Evolutionary conservation across 2,329 filamentous ascomycete species (phyloP), one percentile per base, ranked within the genome.

Genomic region (Pseudopithomyces chartarum): DNA sequence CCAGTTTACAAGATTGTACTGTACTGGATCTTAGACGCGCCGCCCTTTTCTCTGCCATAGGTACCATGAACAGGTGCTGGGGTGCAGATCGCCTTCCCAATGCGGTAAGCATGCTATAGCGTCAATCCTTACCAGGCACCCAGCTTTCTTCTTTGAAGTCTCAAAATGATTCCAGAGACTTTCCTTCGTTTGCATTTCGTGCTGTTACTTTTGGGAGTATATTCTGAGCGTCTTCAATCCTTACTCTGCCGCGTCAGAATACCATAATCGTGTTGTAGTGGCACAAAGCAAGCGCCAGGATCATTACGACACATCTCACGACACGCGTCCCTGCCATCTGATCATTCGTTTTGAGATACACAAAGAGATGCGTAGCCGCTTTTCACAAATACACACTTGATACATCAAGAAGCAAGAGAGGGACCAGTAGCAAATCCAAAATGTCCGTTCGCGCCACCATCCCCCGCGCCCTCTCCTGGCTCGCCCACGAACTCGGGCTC

Each of bases 401-500:
- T 29, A 4, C 26, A 29, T 8, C 5, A 29, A 29, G 8, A 29
- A 29, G 4, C 26, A 8, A 29, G 26, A 29, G 8, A 29, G 26
- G 8, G 26, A 29, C 8, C 26, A 5, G 5, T 5, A 20, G 17
- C n/a, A 23, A 6, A 10, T 23, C 11, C n/a, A 57, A 20, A 34
- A 71, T 70, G 68, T 46, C 60, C 15, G 6, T 60, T 36, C 22
- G 15, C 6, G 39, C 55, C 49, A 43, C 33, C n/a, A 32, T 58
- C 44, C 10, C 38, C 12, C 60, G 51, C 26, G 63, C 54, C 20
- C 39, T 38, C 20, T 54, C 42, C 57, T 71, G 69, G 70, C 60
- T 71, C 8, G 60, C 61, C 11, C 44, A 58, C n/a, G 72, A 74
- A 52, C 59, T 73, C 5, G 72, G 72, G 2, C 59, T 74, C 10